These are phyloP conservation scores for Diplodia scrobiculata DNA, from an alignment of 2,329 filamentous ascomycete genomes.

Conservation along the genomic window DNA sequence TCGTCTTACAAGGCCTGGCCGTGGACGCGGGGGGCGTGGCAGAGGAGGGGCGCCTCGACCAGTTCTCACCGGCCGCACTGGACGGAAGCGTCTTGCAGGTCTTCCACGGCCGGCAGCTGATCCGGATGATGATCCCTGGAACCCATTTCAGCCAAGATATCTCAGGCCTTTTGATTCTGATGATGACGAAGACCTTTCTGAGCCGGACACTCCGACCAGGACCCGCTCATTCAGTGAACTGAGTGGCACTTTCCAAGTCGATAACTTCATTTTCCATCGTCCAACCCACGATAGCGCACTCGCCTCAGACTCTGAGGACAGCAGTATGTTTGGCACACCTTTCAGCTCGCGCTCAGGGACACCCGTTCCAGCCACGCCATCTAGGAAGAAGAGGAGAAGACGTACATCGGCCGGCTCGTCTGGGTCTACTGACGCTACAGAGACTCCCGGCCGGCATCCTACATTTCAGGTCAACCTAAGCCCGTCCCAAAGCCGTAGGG, in stretches of 20 bases:
- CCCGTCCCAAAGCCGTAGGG: background rate
- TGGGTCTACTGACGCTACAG: background rate
- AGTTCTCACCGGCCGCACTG: slow-evolving; percentile 21
- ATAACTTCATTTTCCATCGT: slow-evolving; percentile 25
- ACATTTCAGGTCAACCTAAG: slow-evolving; percentile 9
- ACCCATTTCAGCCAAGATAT: slow-evolving; percentile 14
- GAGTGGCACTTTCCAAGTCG: slow-evolving; percentile 6
- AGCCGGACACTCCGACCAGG: background rate
- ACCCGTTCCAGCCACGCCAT: background rate
- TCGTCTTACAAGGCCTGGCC: background rate
- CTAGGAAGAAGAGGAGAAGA: slow-evolving; percentile 1
- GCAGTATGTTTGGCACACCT: slow-evolving; percentile 11
- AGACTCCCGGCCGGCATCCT: background rate
- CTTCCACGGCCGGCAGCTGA: slow-evolving; percentile 17
- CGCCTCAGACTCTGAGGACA: slow-evolving; percentile 4
- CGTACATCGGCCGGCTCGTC: background rate
- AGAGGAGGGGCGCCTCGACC: slow-evolving; percentile 11
- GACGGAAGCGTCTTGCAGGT: slow-evolving; percentile 24
- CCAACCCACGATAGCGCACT: slow-evolving; percentile 12
- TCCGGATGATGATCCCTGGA: slow-evolving; percentile 15
- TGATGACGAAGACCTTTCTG: background rate
- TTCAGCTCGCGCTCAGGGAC: slow-evolving; percentile 12
- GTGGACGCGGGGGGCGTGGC: slow-evolving; percentile 15
- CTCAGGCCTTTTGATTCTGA: background rate
- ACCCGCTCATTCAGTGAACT: background rate